Base-by-base conservation (phyloP, 140 eudicot genomes). In the Senecio squalidus region DNA sequence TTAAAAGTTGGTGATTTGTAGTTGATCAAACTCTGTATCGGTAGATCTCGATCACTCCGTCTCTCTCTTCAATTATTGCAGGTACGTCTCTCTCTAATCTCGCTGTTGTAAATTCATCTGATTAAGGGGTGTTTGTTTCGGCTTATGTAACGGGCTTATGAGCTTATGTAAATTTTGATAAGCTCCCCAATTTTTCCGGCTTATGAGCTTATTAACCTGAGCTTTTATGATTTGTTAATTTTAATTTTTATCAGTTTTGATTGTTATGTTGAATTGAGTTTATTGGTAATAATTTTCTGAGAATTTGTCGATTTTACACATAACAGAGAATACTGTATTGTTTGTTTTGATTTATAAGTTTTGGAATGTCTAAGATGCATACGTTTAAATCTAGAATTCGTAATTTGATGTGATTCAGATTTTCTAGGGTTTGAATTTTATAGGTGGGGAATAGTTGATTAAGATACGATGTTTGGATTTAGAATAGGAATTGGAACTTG, bases 41-140 rank as follows among this genome's bases (percentile, higher is more conserved):
- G 53, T 43, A 41, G 57, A 70, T 61, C 69, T 70, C 69, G 64
- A 49, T 46, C 63, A 51, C 69, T 61, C 62, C 75, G 75, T 61
- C 22, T 58, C 33, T 68, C 59, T 52, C 31, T 52, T 18, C 57
- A 56, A 70, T 52, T 22, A 60, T 50, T 41, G 1, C 7, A 41
- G 76, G 76, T 70, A 70, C 38, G 57, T 6, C 29, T 30, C n/a
- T 15, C 17, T 58, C 52, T 69, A 13, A 55, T 28, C 27, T 61
- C 10, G 29, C 16, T 36, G 38, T 0, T n/a, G n/a, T n/a, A n/a
- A n/a, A n/a, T n/a, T n/a, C n/a, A n/a, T n/a, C n/a, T n/a, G n/a
- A n/a, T n/a, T n/a, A n/a, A n/a, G n/a, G n/a, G n/a, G n/a, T n/a
- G n/a, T n/a, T n/a, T n/a, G n/a, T n/a, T n/a, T n/a, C n/a, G n/a